A percentile compares a stretch with the other conserved stretches of the same genome.
These are phyloP conservation scores for Toxicodendron radicans DNA, from an alignment of 345 rosid species.

Conservation along the genomic window DNA sequence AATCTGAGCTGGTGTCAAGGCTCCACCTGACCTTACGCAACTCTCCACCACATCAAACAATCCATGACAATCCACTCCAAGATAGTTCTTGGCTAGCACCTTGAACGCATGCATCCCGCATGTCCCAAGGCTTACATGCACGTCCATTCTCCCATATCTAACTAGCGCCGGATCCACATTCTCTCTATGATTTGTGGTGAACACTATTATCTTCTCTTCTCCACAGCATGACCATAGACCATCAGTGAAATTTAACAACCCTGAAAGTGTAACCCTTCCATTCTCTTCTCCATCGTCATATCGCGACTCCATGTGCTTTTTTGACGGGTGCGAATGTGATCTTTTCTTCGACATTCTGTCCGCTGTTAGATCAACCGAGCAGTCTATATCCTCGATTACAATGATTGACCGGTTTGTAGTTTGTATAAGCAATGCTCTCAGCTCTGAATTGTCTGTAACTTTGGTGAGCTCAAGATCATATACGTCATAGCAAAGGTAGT, in stretches of 20 bases:
- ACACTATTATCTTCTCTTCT: constrained; percentile 44
- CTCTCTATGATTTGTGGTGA: constrained; percentile 46
- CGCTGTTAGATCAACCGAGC: constrained; percentile 41
- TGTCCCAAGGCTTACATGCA: constrained; percentile 40
- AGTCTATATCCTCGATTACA: constrained; percentile 54
- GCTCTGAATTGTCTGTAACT: constrained; percentile 49
- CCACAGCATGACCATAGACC: constrained; percentile 55
- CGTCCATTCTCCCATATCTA: constrained; percentile 53
- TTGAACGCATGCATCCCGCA: constrained; percentile 48
- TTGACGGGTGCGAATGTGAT: constrained; percentile 11
- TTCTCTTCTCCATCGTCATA: constrained; percentile 23
- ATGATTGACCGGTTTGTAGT: constrained; percentile 46
- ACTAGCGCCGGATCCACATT: constrained; percentile 47
- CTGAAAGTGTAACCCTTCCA: constrained; percentile 43
- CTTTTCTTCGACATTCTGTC: constrained; percentile 36
- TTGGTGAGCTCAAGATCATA: constrained; percentile 55
- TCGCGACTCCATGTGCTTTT: background rate
- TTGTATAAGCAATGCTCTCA: constrained; percentile 43
- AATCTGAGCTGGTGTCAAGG: constrained; percentile 46
- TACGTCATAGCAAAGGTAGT: constrained; percentile 49
- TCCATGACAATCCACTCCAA: constrained; percentile 36
- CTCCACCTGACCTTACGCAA: constrained; percentile 41
- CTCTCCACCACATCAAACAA: constrained; percentile 41
- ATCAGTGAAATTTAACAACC: constrained; percentile 45
- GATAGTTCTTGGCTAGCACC: constrained; percentile 37